Evolutionary conservation across 2,329 filamentous ascomycete genomes (phyloP), one percentile per base, ranked within the genome.

Genomic region (Aspergillus persii): DNA sequence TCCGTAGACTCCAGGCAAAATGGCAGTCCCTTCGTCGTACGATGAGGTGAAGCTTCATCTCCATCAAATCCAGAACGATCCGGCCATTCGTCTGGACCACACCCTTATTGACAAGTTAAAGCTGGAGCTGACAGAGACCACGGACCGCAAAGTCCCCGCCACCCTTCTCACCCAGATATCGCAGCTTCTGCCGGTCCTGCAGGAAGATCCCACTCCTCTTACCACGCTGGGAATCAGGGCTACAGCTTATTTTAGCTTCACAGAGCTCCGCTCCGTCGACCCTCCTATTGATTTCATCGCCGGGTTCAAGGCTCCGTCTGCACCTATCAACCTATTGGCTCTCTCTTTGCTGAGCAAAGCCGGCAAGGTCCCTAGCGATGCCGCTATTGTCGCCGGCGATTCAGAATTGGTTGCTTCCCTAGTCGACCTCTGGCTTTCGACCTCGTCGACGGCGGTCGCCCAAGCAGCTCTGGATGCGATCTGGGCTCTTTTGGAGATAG

Each of bases 381-480:
- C 84, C 26, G 84, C 84, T 23, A 82, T 82, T 51, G 79, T 88
- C 31, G 85, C 85, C 12, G 81, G 81, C 15, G 79, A 83, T 61
- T 79, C 83, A 7, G 79, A 79, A n/a, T 75, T 86, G 4, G 79
- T 87, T 6, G 72, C 76, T 7, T 80, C 82, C 9, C 70, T 88
- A 26, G 78, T 88, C 6, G 79, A 81, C 49, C 67, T 86, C 23
- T 88, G 85, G 85, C 77, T 88, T 7, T 81, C 81, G 50, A 83
- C 83, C 0, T 67, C 77, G 26, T 82, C 84, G 49, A 81, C 83
- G 3, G 83, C 81, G 9, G 77, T 87, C 36, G 81, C 84, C 4
- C 80, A 81, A 18, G 77, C 81, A 55, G 82, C 84, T 2, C 77
- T 81, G 31, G 77, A 83, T 48, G 73, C 84, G 8, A 69, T 89